Conservation (phyloP, 129 eudicot genomes). For the Pulicaria dysenterica region DNA sequence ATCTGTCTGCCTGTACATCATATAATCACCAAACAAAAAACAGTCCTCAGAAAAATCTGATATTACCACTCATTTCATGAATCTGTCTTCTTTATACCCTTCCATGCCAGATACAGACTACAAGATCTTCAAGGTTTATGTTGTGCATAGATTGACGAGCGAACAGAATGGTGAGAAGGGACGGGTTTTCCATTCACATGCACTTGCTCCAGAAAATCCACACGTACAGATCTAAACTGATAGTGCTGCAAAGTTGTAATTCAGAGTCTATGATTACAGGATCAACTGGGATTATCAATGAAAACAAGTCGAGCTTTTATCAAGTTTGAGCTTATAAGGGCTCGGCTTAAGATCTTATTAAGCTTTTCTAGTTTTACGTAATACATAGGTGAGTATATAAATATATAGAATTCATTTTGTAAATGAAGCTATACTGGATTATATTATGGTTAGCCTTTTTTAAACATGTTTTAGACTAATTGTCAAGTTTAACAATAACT, state of each 20-base stretch:
- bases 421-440: no score
- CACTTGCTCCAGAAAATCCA: conserved; percentile 83
- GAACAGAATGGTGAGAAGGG: conserved; percentile 52
- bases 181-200: conserved; percentile 78
- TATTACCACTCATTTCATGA: neutral
- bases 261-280: neutral
- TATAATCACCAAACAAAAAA: conserved; percentile 5
- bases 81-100: conserved; percentile 8
- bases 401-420: no score
- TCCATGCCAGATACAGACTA: conserved; percentile 5
- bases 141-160: conserved; percentile 70
- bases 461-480: no score
- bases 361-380: no score
- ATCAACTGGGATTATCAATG: no score
- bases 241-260: conserved; percentile 49
- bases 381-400: no score
- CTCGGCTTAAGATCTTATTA: no score
- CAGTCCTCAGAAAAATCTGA: no score
- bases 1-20: conserved; percentile 18
- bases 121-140: conserved; percentile 57
- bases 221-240: conserved; percentile 81
- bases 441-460: no score
- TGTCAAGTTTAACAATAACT: no score
- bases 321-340: no score
- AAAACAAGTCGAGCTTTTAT: no score